Base-by-base conservation (phyloP, 2,329 filamentous ascomycete genomes). In the Aspergillus clavatus region DNA sequence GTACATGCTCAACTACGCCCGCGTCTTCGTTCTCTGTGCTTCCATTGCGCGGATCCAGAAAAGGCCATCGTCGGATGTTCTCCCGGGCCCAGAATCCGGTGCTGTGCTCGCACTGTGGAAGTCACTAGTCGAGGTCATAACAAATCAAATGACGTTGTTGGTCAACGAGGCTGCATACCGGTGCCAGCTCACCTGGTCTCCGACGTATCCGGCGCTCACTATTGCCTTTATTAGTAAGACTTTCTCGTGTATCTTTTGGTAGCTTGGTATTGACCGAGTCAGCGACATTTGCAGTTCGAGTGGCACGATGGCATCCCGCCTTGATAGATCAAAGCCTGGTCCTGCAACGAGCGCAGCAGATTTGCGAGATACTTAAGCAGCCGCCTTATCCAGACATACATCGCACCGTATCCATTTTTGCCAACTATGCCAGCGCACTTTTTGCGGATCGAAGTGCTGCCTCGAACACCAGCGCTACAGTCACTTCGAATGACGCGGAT, bases 381-480 rank as follows among this genome's bases (percentile, higher is more conserved):
- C 63, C 63, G 12, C 63, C 63, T 0, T 66, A 66, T 38, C 63
- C 63, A n/a, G 63, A 66, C 23, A 65, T 66, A n/a, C 63, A 66
- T 45, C 59, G 63, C 22, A 66, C 63, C 4, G 63, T 66, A 21
- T 66, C 63, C 21, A 63, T 66, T 40, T 66, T 66, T 37, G 61
- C 64, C 31, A 65, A 63, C 43, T 66, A 66, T 28, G 63, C 59
- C 26, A 55, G 63, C 14, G 62, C 62, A 7, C 48, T 66, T 19
- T 59, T 66, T 37, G 58, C 62, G 14, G 61, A 58, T 18, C 57
- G 60, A 31, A 51, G 52, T 12, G 46, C 55, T 12, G 43, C 42
- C 8, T 7, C 18, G 18, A 23, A 45, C 12, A 22, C 41, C 23
- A 37, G 16, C 7, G 12, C 11, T 10, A 22, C 42, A 11, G n/a